Conservation (phyloP, 169 alveolate genomes). For the Sarcocystis neurona region DNA sequence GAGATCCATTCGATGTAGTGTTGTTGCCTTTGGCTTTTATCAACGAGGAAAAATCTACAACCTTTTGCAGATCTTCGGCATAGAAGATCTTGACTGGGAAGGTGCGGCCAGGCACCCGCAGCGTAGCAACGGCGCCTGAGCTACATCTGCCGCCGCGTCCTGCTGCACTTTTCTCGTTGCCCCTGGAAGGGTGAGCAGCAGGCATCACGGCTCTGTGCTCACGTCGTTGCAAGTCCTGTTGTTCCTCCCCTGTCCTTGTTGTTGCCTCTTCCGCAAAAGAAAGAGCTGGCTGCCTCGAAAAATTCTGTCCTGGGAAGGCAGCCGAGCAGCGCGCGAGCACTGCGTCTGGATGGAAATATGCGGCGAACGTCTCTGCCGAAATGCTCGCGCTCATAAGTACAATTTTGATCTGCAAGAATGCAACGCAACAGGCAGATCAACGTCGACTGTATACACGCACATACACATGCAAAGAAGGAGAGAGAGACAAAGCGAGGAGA, state of each 20-base stretch:
- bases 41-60: conserved; percentile 85
- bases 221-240: conserved; percentile 32
- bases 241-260: too few relatives aligned
- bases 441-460: conserved; percentile 9
- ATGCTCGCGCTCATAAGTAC: conserved; percentile 98
- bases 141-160: too few relatives aligned
- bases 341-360: conserved; percentile 74
- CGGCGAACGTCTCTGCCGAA: conserved; percentile 88
- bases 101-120: conserved; percentile 97
- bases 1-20: too few relatives aligned
- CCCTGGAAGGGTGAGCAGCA: too few relatives aligned
- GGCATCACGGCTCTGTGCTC: too few relatives aligned
- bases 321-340: conserved; percentile 82
- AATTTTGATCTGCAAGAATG: conserved; percentile 79
- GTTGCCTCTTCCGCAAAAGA: conserved; percentile 60
- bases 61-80: conserved; percentile 89
- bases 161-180: too few relatives aligned
- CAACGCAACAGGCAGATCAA: not conserved
- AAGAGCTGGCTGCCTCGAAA: not conserved
- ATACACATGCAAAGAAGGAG: not conserved
- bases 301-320: not conserved
- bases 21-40: not conserved
- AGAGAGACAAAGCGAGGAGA: not conserved
- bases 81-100: conserved; percentile 95
- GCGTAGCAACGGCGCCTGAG: conserved; percentile 62